These are phyloP conservation scores for Blumeria graminis DNA, from an alignment of 2,329 filamentous ascomycete genomes.

Conservation along the genomic window DNA sequence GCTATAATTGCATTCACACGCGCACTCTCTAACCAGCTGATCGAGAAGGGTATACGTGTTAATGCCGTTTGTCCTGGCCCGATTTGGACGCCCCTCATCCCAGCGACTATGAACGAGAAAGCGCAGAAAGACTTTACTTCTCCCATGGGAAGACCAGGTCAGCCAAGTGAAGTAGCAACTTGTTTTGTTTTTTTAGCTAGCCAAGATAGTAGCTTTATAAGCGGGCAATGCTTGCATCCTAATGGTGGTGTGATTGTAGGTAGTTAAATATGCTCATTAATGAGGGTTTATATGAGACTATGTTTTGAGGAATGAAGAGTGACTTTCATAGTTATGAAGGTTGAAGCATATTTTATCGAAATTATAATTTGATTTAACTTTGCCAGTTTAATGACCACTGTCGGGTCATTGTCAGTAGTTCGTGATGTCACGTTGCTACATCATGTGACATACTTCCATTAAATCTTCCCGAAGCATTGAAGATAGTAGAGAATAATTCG, in stretches of 20 bases:
- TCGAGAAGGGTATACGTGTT: slow-evolving; percentile 46
- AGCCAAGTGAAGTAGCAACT: slow-evolving; percentile 61
- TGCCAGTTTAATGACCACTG: no score
- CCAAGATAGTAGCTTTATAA: slow-evolving; percentile 47
- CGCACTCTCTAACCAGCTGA: slow-evolving; percentile 49
- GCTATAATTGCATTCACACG: slow-evolving; percentile 62
- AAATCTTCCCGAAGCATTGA: no score
- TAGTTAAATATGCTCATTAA: not conserved
- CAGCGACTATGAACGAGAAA: slow-evolving; percentile 43
- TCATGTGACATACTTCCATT: no score
- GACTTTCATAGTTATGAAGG: no score
- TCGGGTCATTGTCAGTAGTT: no score
- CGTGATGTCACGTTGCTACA: no score
- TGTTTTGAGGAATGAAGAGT: no score
- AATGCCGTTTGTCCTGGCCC: slow-evolving; percentile 58
- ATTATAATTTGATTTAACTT: no score
- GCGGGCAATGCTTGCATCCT: slow-evolving; percentile 44
- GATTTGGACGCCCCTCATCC: slow-evolving; percentile 56
- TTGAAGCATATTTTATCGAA: no score
- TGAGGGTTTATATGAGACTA: no score
- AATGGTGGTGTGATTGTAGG: slow-evolving; percentile 31
- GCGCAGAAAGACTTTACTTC: slow-evolving; percentile 48
- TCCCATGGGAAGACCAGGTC: slow-evolving; percentile 54
- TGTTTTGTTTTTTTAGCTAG: slow-evolving; percentile 64
- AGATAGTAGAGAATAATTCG: no score